Base-by-base conservation (phyloP, 768 basidiomycete species). In the Termitomyces sp. region DNA sequence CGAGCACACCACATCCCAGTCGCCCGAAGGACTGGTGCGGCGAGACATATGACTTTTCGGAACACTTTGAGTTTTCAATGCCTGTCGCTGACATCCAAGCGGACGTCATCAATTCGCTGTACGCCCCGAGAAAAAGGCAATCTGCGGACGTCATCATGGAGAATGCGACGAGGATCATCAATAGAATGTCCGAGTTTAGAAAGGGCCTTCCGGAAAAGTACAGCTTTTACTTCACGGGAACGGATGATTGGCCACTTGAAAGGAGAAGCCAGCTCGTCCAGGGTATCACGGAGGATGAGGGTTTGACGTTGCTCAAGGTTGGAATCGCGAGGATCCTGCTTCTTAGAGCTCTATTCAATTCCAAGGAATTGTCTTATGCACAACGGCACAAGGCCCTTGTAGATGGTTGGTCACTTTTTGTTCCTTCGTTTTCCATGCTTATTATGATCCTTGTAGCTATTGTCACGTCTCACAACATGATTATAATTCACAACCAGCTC, bases 101-200 rank as follows among this genome's bases (percentile, higher is more conserved):
- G 4, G 92, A 93, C 60, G 90, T 94, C 59, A 89, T 93, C 75
- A 90, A 90, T 67, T 90, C 89, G 10, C 77, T 94, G 8, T 94
- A 93, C 66, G 79, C 84, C 8, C 91, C 92, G 1, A 83, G 84
- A 20, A 80, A 85, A n/a, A 79, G 78, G 48, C 86, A 88, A 70
- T 79, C 78, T 24, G 80, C 79, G 1, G 88, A 90, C 61, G 74
- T 81, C 9, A 82, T 91, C 59, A 84, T 92, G 78, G 82, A 83
- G 45, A 86, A 89, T 64, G 88, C 91, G 24, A 87, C 79, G 24
- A 78, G 92, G 54, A 91, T 93, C 55, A 87, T 90, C 60, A 88
- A 86, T 71, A 83, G 83, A 63, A 85, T 92, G 80, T 72, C 77
- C 28, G 86, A 86, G 57, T 89, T 90, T 68, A 75, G 86, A 61